Base-by-base conservation (phyloP, 192 early-diverging fungal genomes). In the Coemansia sp. region DNA sequence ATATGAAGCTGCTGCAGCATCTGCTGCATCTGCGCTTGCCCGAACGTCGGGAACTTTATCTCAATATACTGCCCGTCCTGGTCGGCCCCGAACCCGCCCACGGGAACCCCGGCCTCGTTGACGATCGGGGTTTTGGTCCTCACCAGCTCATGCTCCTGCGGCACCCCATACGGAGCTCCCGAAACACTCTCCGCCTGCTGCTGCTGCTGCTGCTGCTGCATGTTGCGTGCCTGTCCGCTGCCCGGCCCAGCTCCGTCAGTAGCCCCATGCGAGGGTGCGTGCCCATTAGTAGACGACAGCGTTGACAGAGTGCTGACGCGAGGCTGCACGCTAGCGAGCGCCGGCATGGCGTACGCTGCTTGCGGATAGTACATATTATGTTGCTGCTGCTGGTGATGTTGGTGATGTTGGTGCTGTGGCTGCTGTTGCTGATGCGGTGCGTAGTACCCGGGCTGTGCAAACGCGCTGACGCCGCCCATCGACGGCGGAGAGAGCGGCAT, bases 1-100 rank as follows among this genome's bases (percentile, higher is more conserved):
- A 79, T 67, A 12, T 79, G 77, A 16, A 79, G 68, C 65, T 79
- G 77, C 71, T 79, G 77, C n/a, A 79, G 65, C 77, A 79, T 79
- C 50, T 79, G 77, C 71, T 79, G 77, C 68, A 79, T 56, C 50
- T 79, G 77, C 8, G 59, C 65, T 62, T 74, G 77, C n/a, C 77
- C 77, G 39, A 79, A 74, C n/a, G 77, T 74, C 28, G 77, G 77
- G 48, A 79, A 79, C 72, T 79, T 79, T 42, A 79, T 79, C 68
- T 79, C 77, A 66, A 79, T 79, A 39, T 79, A 79, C 72, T 79
- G 77, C 8, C 77, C 77, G 43, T 71, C 72, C 61, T 74, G 72
- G 65, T 79, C 77, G 1, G 47, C 35, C 13, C 77, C 77, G 57
- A 71, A 79, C 36, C 72, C 72, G 45, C 77, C 77, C 72, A 74